Conservation (phyloP, 768 basidiomycete genomes). For the Bullera alba region DNA sequence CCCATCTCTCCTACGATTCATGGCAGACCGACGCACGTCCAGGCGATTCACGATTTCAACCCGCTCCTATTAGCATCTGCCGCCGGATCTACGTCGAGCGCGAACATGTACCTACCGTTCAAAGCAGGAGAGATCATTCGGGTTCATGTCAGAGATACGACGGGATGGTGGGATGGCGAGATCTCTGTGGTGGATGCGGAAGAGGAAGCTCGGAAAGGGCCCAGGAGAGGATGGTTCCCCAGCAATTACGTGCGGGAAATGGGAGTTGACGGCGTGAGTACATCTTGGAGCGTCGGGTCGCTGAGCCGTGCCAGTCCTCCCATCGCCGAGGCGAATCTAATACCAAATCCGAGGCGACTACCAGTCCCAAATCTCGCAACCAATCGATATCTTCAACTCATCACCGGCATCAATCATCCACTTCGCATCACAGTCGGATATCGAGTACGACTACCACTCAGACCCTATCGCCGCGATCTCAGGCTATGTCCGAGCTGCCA, state of each 20-base stretch:
- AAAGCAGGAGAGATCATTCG: slow-evolving; percentile 83
- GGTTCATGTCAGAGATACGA: slow-evolving; percentile 75
- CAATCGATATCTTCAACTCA: slow-evolving; percentile 5
- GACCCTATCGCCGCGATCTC: neutral
- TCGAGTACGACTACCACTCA: slow-evolving; percentile 8
- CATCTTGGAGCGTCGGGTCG: neutral
- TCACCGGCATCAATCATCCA: slow-evolving; percentile 13
- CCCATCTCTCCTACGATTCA: neutral
- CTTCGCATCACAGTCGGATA: slow-evolving; percentile 17
- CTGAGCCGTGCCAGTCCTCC: too few species aligned
- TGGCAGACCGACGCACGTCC: slow-evolving; percentile 22
- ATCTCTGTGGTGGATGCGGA: slow-evolving; percentile 54
- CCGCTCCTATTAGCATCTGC: slow-evolving; percentile 28
- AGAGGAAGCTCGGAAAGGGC: slow-evolving; percentile 19
- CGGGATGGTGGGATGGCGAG: slow-evolving; percentile 99
- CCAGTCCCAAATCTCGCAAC: neutral
- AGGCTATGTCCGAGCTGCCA: slow-evolving; percentile 52
- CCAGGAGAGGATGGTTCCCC: slow-evolving; percentile 88
- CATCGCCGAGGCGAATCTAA: neutral
- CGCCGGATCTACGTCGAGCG: slow-evolving; percentile 54
- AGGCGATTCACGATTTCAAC: slow-evolving; percentile 81
- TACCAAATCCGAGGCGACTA: neutral
- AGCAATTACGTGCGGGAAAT: slow-evolving; percentile 66
- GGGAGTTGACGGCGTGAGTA: slow-evolving; percentile 22
- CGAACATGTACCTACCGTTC: slow-evolving; percentile 74